phyloP scores from a whole-genome alignment of 1,284 basidiomycete species.

The Phaffia rhodozyma region DNA sequence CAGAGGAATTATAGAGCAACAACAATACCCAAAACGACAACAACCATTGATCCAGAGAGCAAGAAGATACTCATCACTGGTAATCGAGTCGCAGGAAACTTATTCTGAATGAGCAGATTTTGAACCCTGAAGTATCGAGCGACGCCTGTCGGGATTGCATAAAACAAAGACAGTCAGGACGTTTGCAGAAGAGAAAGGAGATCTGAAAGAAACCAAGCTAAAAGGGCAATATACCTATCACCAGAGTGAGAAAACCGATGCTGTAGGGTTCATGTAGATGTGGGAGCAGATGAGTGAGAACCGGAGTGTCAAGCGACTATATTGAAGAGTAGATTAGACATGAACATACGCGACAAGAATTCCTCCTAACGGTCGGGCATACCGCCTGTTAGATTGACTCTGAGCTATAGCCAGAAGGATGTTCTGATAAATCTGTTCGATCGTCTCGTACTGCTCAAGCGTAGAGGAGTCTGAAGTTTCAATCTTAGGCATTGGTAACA shows the following conservation, averaged over 20 bases:
- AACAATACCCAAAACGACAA: slow-evolving; percentile 2
- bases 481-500: neutral
- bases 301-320: neutral
- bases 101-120: neutral
- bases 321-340: neutral
- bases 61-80: neutral
- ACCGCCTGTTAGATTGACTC: neutral
- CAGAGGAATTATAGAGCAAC: neutral
- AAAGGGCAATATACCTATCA: neutral
- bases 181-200: neutral
- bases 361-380: slow-evolving; percentile 4
- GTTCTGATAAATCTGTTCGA: neutral
- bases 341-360: slow-evolving; percentile 6
- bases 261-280: neutral
- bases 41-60: slow-evolving; percentile 3
- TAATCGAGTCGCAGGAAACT: slow-evolving; percentile 6
- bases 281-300: neutral
- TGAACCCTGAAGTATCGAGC: slow-evolving; percentile 9
- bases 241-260: slow-evolving; percentile 1
- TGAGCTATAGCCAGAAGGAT: neutral
- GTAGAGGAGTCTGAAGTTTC: neutral
- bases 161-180: neutral
- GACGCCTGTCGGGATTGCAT: neutral
- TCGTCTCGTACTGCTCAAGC: neutral
- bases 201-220: neutral